Percentiles rank a stretch among this genome's conserved stretches.
phyloP scores from a whole-genome alignment of 805 yeast genomes.

The Saccharomycopsis capsularis region DNA sequence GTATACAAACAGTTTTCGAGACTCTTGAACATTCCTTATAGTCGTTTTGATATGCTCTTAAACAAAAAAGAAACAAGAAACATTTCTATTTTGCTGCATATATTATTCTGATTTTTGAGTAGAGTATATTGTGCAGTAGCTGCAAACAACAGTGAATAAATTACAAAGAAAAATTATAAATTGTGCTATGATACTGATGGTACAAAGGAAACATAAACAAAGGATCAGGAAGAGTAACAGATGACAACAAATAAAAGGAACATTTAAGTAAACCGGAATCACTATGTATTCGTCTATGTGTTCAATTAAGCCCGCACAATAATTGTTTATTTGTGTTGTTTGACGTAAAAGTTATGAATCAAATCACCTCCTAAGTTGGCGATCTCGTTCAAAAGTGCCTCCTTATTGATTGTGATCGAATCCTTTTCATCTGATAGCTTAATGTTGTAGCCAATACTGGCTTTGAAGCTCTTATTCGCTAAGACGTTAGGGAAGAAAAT shows the following conservation, averaged over 20 bases:
- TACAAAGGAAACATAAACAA: neutral
- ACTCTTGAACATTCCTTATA: too few relatives aligned
- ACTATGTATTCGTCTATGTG: neutral
- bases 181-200: too few relatives aligned
- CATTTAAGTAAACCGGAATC: neutral
- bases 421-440: constrained; percentile 47
- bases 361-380: constrained; percentile 62
- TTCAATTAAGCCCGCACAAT: neutral
- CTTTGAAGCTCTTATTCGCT: constrained; percentile 64
- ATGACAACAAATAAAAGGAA: neutral
- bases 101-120: too few relatives aligned
- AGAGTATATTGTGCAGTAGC: too few relatives aligned
- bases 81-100: too few relatives aligned
- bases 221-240: neutral
- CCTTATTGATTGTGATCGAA: constrained; percentile 56
- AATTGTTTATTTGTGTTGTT: constrained; percentile 8
- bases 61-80: too few relatives aligned
- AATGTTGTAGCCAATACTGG: constrained; percentile 67
- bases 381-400: constrained; percentile 69
- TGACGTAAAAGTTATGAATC: constrained; percentile 29
- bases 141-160: too few relatives aligned
- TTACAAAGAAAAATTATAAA: too few relatives aligned
- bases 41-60: too few relatives aligned
- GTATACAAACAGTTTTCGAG: too few relatives aligned
- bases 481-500: constrained; percentile 64